Base-by-base conservation (phyloP, 1,284 basidiomycete genomes). In the Pyrrhoderma noxium region DNA sequence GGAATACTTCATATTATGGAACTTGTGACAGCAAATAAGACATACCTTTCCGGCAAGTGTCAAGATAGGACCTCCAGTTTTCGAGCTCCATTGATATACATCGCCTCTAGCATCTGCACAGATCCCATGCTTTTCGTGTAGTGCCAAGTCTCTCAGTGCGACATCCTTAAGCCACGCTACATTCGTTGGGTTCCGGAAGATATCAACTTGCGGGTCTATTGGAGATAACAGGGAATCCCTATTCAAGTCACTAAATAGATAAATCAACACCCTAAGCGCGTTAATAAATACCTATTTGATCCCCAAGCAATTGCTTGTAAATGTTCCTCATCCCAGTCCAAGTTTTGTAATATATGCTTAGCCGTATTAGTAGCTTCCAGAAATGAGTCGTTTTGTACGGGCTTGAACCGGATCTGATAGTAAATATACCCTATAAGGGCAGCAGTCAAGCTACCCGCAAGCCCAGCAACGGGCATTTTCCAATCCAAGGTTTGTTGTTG, bases 51-150 rank as follows among this genome's bases (percentile, higher is more conserved):
- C 87, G 42, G 72, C 74, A 23, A 93, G 64, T n/a, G 77, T 84
- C 52, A 68, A 66, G 41, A 68, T 67, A 41, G 81, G 75, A 53
- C 67, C 16, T 64, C 73, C 76, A 62, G 79, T 88, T 1, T 77
- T 80, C 42, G 74, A 71, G 0, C 90, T 90, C 92, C 91, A 94
- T 61, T 93, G 89, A 65, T 92, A 90, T 1, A 92, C 79, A 60
- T 98, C 89, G 21, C 94, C 94, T 39, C 77, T 74, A 2, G 82
- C 84, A 64, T 94, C 90, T n/a, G 93, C 79, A 56, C 85, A 89
- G 2, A 86, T 89, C 1, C 81, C 90, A 58, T 92, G 86, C 41
- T 71, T 74, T 58, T 82, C 77, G 40, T 89, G 82, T 16, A 94
- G 67, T 4, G 76, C 80, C 25, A 94, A 64, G 65, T 94, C 89